A percentile compares a stretch with the other conserved stretches of the same genome.
These are phyloP conservation scores for Volvox carteri DNA, from an alignment of 163 green algal genomes.

Conservation along the genomic window DNA sequence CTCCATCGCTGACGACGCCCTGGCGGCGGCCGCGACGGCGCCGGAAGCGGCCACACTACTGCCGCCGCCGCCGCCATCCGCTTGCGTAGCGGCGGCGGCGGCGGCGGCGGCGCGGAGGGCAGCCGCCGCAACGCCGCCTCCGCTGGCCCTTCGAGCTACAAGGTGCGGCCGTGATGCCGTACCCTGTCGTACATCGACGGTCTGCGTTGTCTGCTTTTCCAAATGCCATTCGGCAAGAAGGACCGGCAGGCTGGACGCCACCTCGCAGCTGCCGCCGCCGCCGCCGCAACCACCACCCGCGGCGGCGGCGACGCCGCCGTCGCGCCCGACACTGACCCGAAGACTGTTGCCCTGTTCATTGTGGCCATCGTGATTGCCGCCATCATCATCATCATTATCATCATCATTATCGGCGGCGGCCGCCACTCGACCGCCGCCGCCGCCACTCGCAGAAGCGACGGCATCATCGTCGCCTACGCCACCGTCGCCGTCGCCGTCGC, in stretches of 20 bases:
- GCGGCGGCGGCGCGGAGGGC: background rate
- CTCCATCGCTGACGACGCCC: background rate
- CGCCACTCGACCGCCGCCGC: background rate
- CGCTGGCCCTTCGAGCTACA: background rate
- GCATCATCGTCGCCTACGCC: background rate
- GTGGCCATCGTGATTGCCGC: background rate
- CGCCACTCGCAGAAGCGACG: background rate
- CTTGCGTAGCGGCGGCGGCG: too few relatives aligned
- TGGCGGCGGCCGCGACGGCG: background rate
- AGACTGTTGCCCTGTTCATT: background rate
- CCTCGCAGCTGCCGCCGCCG: background rate
- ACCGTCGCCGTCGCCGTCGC: too few relatives aligned
- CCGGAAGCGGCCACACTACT: too few relatives aligned
- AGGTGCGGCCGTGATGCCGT: background rate
- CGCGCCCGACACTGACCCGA: background rate
- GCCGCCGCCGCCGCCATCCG: background rate
- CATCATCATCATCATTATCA: background rate
- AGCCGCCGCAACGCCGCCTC: background rate
- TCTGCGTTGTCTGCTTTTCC: background rate
- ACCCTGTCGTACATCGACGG: background rate
- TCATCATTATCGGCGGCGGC: background rate
- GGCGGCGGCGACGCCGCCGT: background rate
- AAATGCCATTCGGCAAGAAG: slow-evolving; percentile 38
- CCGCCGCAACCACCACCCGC: background rate
- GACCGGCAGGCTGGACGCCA: background rate